Conservation (phyloP, 179 eudicot species). For the Patellifolia procumbens region DNA sequence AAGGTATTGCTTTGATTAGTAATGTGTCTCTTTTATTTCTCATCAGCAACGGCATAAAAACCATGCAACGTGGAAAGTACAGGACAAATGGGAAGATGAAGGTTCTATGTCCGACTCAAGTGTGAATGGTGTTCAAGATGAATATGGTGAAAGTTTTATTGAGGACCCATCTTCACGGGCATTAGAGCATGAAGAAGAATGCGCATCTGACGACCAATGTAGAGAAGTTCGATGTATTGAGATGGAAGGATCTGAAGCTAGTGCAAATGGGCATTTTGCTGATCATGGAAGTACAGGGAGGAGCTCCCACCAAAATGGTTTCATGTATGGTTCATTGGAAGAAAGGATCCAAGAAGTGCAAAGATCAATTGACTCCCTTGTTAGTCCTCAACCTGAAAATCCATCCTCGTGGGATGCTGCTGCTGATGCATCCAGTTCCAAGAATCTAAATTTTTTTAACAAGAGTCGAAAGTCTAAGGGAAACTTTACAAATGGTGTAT, state of each 20-base stretch:
- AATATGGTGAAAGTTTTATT: constrained; percentile 23
- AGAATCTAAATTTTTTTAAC: constrained; percentile 31
- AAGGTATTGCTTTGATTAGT: background rate
- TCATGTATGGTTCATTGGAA: constrained; percentile 40
- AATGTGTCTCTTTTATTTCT: constrained; percentile 2
- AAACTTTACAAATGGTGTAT: constrained; percentile 25
- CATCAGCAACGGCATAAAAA: constrained; percentile 36
- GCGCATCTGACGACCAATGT: constrained; percentile 48
- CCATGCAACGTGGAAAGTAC: constrained; percentile 40
- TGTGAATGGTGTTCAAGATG: constrained; percentile 34
- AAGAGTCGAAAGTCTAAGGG: constrained; percentile 47
- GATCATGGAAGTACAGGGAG: constrained; percentile 28
- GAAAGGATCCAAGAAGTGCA: constrained; percentile 56
- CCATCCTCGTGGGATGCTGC: constrained; percentile 37
- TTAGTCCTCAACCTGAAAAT: constrained; percentile 39
- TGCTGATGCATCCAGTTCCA: constrained; percentile 38
- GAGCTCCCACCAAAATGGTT: constrained; percentile 37
- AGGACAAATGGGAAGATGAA: constrained; percentile 46
- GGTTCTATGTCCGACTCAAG: constrained; percentile 53
- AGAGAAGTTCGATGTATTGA: constrained; percentile 71
- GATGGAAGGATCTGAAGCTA: constrained; percentile 43
- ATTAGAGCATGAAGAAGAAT: constrained; percentile 45
- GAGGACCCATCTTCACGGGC: constrained; percentile 30
- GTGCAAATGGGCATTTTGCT: constrained; percentile 35
- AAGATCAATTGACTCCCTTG: constrained; percentile 48